Evolutionary conservation across 495 filamentous ascomycete species (phyloP).

Genomic region (Elaphomyces granulatus): DNA sequence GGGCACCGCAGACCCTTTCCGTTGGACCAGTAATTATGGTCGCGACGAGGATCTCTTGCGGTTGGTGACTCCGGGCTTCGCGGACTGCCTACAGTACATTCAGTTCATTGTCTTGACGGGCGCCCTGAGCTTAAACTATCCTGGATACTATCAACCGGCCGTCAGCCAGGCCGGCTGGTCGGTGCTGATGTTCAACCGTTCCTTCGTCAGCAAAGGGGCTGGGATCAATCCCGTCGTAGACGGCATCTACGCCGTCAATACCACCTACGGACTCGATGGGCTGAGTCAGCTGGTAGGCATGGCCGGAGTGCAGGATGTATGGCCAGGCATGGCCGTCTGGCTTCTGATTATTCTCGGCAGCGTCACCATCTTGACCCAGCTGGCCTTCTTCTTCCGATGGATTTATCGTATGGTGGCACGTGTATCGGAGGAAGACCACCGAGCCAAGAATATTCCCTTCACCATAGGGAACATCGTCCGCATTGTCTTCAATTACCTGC

Average conservation of each 20-base stretch:
- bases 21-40: slow-evolving; percentile 93
- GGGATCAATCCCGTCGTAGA: slow-evolving; percentile 55
- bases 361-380: slow-evolving; percentile 58
- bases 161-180: slow-evolving; percentile 82
- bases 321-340: slow-evolving; percentile 85
- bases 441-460: slow-evolving; percentile 87
- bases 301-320: slow-evolving; percentile 60
- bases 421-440: slow-evolving; percentile 72
- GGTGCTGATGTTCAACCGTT: slow-evolving; percentile 80
- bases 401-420: slow-evolving; percentile 51
- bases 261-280: slow-evolving; percentile 62
- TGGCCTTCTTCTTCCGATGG: slow-evolving; percentile 64
- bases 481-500: slow-evolving; percentile 80
- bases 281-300: slow-evolving; percentile 79
- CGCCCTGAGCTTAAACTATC: slow-evolving; percentile 71
- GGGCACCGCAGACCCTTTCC: slow-evolving; percentile 78
- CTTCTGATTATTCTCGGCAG: slow-evolving; percentile 55
- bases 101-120: slow-evolving; percentile 87
- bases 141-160: slow-evolving; percentile 86
- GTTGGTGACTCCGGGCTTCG: slow-evolving; percentile 89
- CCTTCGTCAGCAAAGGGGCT: slow-evolving; percentile 55
- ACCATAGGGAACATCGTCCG: slow-evolving; percentile 75
- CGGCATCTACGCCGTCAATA: slow-evolving; percentile 62
- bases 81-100: slow-evolving; percentile 93
- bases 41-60: slow-evolving; percentile 84